Conservation (phyloP, 371 early-diverging fungal species). For the Circinella minor region DNA sequence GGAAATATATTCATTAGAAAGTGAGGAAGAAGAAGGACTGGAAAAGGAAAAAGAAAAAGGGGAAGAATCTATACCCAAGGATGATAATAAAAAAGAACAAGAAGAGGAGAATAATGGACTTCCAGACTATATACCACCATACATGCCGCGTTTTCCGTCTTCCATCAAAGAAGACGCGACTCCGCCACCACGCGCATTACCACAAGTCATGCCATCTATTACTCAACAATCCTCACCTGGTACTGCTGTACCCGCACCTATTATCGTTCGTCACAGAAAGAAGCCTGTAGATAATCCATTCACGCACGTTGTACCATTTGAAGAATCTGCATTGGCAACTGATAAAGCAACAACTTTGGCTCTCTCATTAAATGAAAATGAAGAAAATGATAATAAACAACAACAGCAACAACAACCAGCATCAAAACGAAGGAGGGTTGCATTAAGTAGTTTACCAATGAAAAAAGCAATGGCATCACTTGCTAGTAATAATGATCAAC, state of each 20-base stretch:
- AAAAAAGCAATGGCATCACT: conserved; percentile 30
- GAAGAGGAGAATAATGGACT: conserved; percentile 20
- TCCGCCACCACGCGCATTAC: conserved; percentile 13
- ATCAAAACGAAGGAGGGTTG: conserved; percentile 19
- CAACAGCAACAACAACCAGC: conserved; percentile 6
- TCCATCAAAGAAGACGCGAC: conserved; percentile 33
- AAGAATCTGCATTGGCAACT: conserved; percentile 48
- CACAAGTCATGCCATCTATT: conserved; percentile 4
- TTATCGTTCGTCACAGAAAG: conserved; percentile 43
- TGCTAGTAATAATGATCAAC: conserved; percentile 19
- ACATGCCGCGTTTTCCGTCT: conserved; percentile 51
- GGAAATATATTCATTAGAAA: conserved; percentile 9
- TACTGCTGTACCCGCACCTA: conserved; percentile 28
- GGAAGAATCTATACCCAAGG: conserved; percentile 10
- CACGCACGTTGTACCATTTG: conserved; percentile 54
- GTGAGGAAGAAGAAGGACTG: conserved; percentile 19
- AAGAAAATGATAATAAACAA: conserved; percentile 9
- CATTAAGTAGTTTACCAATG: conserved; percentile 21
- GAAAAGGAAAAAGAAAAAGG: conserved; percentile 15
- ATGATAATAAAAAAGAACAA: neutral
- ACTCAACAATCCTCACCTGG: neutral
- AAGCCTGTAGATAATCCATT: conserved; percentile 58
- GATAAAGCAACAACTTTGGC: conserved; percentile 19
- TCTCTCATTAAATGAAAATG: conserved; percentile 8
- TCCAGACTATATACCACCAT: conserved; percentile 46